Conservation (phyloP, 768 basidiomycete species). For the Myochromella boudieri region DNA sequence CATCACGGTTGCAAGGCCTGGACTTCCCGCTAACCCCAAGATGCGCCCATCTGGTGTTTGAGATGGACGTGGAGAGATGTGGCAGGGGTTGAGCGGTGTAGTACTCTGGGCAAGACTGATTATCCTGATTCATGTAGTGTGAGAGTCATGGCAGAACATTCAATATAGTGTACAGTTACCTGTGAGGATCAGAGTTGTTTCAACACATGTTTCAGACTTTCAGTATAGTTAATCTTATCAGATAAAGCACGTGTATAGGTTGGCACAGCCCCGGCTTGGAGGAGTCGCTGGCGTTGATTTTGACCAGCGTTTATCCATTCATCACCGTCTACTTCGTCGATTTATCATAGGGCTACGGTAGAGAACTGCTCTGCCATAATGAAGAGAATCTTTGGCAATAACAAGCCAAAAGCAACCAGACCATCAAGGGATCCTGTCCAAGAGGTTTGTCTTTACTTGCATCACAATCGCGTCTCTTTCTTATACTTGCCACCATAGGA, state of each 20-base stretch:
- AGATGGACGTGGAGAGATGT: too few relatives aligned
- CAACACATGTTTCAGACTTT: too few relatives aligned
- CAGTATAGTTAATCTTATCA: conserved; percentile 3
- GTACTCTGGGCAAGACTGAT: too few relatives aligned
- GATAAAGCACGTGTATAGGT: conserved; percentile 1
- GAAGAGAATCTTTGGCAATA: conserved; percentile 61
- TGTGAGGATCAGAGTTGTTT: too few relatives aligned
- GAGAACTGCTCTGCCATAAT: conserved; percentile 28
- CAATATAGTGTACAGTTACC: too few relatives aligned
- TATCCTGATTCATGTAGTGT: too few relatives aligned
- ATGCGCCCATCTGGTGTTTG: not conserved
- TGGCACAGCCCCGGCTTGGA: conserved; percentile 5
- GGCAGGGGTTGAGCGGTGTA: too few relatives aligned
- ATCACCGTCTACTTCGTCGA: not conserved
- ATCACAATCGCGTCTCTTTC: not conserved
- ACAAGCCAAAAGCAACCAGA: conserved; percentile 39
- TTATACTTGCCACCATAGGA: not conserved
- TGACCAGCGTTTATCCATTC: conserved; percentile 1
- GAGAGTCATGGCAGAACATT: too few relatives aligned
- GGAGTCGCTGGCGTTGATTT: conserved; percentile 7
- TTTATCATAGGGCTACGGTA: too few relatives aligned
- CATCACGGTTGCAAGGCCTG: not conserved
- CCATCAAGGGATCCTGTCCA: conserved; percentile 26
- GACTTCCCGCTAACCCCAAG: conserved; percentile 1
- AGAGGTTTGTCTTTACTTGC: conserved; percentile 24